Evolutionary conservation across 306 rosid genomes (phyloP).

Genomic region (Medicago truncatula): DNA sequence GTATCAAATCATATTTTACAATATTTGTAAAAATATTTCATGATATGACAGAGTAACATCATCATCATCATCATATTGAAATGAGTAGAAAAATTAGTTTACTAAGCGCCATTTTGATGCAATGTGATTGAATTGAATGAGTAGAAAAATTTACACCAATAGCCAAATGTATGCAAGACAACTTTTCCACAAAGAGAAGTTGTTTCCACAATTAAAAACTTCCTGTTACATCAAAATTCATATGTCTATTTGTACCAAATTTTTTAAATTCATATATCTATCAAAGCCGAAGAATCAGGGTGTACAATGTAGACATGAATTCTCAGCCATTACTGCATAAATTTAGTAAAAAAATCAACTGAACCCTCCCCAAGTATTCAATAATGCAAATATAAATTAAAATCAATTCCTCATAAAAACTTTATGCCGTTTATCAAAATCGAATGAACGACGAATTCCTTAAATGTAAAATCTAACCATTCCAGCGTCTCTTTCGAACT

Average conservation of each 20-base stretch:
- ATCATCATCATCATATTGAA: neutral
- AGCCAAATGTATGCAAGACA: conserved; percentile 15
- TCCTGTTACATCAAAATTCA: neutral
- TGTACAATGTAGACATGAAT: neutral
- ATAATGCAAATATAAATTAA: conserved; percentile 11
- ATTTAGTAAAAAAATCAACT: no score
- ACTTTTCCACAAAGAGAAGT: neutral
- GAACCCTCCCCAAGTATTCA: neutral
- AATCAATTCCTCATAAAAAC: conserved; percentile 22
- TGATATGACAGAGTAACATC: no score
- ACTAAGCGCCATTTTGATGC: neutral
- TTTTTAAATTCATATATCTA: neutral
- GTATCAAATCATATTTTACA: no score
- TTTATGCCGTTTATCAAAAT: conserved; percentile 18
- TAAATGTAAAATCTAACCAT: conserved; percentile 37
- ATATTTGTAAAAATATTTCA: no score
- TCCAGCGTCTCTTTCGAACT: conserved; percentile 73
- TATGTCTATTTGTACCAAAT: no score
- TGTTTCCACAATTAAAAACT: conserved; percentile 3
- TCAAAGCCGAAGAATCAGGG: neutral
- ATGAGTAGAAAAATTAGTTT: neutral
- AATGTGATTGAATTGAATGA: neutral
- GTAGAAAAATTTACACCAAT: neutral
- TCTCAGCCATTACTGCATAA: conserved; percentile 22
- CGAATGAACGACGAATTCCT: conserved; percentile 1